A percentile compares a stretch with the other conserved stretches of the same genome.
Conservation (phyloP, 2,329 filamentous ascomycete species). For the Thelonectria discophora region DNA sequence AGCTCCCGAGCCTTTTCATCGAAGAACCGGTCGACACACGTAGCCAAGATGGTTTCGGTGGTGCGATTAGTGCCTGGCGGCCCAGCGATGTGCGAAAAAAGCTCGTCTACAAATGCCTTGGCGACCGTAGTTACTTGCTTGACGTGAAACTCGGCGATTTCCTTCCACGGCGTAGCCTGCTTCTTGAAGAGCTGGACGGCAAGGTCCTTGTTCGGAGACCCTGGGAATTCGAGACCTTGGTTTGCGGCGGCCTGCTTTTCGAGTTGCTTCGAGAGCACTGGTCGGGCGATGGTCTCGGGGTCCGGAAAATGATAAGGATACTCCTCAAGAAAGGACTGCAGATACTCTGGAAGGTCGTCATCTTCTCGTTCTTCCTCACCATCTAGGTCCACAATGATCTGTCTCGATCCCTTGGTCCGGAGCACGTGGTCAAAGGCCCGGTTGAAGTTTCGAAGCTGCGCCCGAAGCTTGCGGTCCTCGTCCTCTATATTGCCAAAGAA, state of each 20-base stretch:
- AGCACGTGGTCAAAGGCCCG: slow-evolving; percentile 44
- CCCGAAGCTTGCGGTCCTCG: slow-evolving; percentile 41
- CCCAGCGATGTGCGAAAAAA: slow-evolving; percentile 47
- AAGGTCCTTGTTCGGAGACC: slow-evolving; percentile 48
- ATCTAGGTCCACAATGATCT: slow-evolving; percentile 25
- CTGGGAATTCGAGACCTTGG: slow-evolving; percentile 54
- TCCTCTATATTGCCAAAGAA: slow-evolving; percentile 48
- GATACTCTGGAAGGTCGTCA: slow-evolving; percentile 35
- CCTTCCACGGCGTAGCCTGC: slow-evolving; percentile 51
- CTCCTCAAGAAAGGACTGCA: slow-evolving; percentile 38
- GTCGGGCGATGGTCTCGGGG: slow-evolving; percentile 36
- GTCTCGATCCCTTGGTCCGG: slow-evolving; percentile 35
- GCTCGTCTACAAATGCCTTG: slow-evolving; percentile 50
- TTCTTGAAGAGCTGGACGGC: slow-evolving; percentile 51
- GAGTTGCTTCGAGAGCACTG: slow-evolving; percentile 40
- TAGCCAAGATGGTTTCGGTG: slow-evolving; percentile 36
- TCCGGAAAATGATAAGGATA: slow-evolving; percentile 43
- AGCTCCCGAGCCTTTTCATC: slow-evolving; percentile 44
- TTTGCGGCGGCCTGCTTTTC: slow-evolving; percentile 47
- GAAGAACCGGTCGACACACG: slow-evolving; percentile 46
- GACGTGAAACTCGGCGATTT: slow-evolving; percentile 50
- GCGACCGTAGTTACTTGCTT: slow-evolving; percentile 40
- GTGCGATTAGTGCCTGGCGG: slow-evolving; percentile 27
- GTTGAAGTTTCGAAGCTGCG: slow-evolving; percentile 44
- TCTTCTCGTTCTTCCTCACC: not conserved